Percentiles rank a stretch among this genome's conserved stretches.
These are phyloP conservation scores for Yarrowia divulgata DNA, from an alignment of 805 yeast genomes.

Conservation along the genomic window DNA sequence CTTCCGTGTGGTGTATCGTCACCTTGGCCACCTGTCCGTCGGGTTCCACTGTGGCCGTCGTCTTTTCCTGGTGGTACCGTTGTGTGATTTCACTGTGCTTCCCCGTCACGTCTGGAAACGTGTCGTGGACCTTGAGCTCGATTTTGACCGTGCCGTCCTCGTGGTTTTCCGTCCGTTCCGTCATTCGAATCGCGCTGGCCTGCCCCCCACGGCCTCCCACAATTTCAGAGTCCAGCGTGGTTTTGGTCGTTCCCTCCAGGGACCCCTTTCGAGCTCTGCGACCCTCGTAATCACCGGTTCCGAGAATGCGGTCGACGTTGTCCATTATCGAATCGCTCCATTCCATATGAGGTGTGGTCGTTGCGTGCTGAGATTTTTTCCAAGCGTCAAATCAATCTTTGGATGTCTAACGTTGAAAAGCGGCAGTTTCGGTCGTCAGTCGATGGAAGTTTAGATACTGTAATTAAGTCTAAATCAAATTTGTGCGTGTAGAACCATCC, in stretches of 20 bases:
- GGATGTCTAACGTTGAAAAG: too few species aligned
- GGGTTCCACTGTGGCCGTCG: not conserved
- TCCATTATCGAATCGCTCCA: constrained; percentile 12
- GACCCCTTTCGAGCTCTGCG: not conserved
- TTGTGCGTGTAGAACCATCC: too few species aligned
- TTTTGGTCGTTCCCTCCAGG: not conserved
- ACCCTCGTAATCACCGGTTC: not conserved
- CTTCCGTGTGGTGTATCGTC: constrained; percentile 9
- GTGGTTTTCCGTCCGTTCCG: not conserved
- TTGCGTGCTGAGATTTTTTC: too few species aligned
- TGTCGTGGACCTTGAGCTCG: constrained; percentile 9
- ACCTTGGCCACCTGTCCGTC: constrained; percentile 25
- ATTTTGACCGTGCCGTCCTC: not conserved
- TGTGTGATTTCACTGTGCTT: not conserved
- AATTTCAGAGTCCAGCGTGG: not conserved
- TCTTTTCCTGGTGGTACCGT: constrained; percentile 2
- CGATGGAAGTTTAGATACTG: not conserved
- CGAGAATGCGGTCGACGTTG: constrained; percentile 8
- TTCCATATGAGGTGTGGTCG: not conserved
- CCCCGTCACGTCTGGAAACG: not conserved
- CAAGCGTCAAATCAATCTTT: too few species aligned
- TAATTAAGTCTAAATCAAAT: too few species aligned
- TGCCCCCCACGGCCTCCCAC: not conserved
- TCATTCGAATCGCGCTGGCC: not conserved
- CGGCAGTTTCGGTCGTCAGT: too few species aligned